phyloP scores from a whole-genome alignment of 1,284 basidiomycete species.

The Irpex sp. region DNA sequence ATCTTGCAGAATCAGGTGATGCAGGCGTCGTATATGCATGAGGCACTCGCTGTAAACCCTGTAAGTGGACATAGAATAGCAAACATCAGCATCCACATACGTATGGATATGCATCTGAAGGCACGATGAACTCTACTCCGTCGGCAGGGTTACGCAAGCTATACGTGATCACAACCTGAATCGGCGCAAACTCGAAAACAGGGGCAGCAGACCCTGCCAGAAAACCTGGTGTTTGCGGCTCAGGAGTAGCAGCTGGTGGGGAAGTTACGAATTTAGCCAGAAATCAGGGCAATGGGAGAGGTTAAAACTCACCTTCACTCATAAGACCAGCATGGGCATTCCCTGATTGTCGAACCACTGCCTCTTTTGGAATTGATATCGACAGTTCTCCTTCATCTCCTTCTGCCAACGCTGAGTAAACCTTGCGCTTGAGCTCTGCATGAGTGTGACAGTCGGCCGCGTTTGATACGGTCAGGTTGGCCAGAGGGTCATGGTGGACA shows the following conservation, averaged over 20 bases:
- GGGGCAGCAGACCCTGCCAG: slow-evolving; percentile 37
- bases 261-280: not conserved
- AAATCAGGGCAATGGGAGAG: slow-evolving; percentile 9
- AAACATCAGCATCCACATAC: slow-evolving; percentile 47
- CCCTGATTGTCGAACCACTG: slow-evolving; percentile 62
- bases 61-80: slow-evolving; percentile 1
- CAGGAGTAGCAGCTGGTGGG: slow-evolving; percentile 64
- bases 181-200: slow-evolving; percentile 71
- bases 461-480: slow-evolving; percentile 65
- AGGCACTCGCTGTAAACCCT: slow-evolving; percentile 68
- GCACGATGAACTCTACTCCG: slow-evolving; percentile 84
- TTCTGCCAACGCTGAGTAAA: slow-evolving; percentile 89
- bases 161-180: slow-evolving; percentile 77
- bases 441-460: slow-evolving; percentile 85
- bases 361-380: slow-evolving; percentile 83
- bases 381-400: slow-evolving; percentile 93
- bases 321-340: slow-evolving; percentile 36
- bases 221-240: slow-evolving; percentile 68
- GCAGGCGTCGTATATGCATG: slow-evolving; percentile 92
- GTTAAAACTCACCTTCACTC: slow-evolving; percentile 41
- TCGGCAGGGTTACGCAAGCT: slow-evolving; percentile 78
- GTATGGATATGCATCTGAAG: slow-evolving; percentile 79
- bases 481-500: slow-evolving; percentile 72
- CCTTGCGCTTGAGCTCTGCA: slow-evolving; percentile 90
- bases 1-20: slow-evolving; percentile 86